Base-by-base conservation (phyloP, 2,329 filamentous ascomycete genomes). In the Madurella fahalii region DNA sequence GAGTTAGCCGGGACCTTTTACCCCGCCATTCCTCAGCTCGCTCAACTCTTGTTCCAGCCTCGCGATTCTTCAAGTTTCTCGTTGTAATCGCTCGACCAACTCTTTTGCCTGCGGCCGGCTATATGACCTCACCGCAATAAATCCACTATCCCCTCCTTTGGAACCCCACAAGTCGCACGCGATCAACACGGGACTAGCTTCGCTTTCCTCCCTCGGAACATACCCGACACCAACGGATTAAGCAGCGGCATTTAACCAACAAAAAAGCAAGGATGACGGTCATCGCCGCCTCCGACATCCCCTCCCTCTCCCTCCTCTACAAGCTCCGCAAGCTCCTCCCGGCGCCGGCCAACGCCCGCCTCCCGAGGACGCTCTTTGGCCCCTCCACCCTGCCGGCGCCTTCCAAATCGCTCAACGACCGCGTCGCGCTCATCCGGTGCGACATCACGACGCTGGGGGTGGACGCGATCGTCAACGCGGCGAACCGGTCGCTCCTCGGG, bases 391-490 rank as follows among this genome's bases (percentile, higher is more conserved):
- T 61, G 40, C 62, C 50, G 47, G 18, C 61, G 40, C 67, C 69
- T 4, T 82, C 79, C n/a, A 69, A 77, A 53, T 63, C 70, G 9
- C 74, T 88, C 72, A 95, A 95, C 74, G 72, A 82, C 67, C 84
- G 82, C 59, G 78, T 96, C 64, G 82, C 81, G 44, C 74, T 93
- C 39, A 78, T 90, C 61, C 80, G 82, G 53, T 82, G 83, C 62
- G 90, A 96, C 69, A 95, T 97, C 70, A 96, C 92, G 13, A 84
- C 77, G 13, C 81, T 97, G 4, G 69, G 78, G 32, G 79, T 91
- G 44, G 89, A 91, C 66, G 87, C 87, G 60, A 94, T 96, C 63
- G 92, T 97, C 69, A 97, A 97, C 69, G 93, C 94, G 1, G 93
- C 94, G 43, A 97, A 97, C 70, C 73, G 72, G 9, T 80, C 79